Evolutionary conservation across 1,139 yeast genomes (phyloP), one percentile per base, ranked within the genome.

Genomic region (Zhuliangozyma blackwelliae): DNA sequence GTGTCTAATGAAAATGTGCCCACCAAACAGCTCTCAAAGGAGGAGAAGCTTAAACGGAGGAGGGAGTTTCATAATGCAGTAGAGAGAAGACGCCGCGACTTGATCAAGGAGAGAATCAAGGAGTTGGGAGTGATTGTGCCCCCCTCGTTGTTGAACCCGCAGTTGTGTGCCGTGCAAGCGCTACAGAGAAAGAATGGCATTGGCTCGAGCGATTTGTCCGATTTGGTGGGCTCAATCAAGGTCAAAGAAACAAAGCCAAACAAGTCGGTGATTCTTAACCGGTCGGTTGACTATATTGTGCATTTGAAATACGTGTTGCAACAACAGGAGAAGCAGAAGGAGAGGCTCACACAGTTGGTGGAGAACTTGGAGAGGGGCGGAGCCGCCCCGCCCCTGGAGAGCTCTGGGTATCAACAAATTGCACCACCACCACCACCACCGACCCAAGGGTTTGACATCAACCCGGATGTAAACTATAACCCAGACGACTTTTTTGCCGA

Each of bases 11-110:
- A 44, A 12, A 29, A 42, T 43, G 31, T 53, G 39, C 45, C 73
- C 34, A 53, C 63, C 37, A 77, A 68, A 55, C 77, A 64, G 50
- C 50, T 82, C 37, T 68, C 77, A n/a, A 79, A 80, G 51, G 92
- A 83, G 43, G 87, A 80, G 40, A 83, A 81, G 50, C 54, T 82
- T 39, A 74, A 75, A 46, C 71, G 92, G 50, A 71, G 90, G 49
- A 65, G 89, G 45, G 90, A 83, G 51, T 79, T 83, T 48, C 94
- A 84, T 52, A 84, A 84, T 53, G 92, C 89, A 1, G 94, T 84
- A 5, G 94, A 84, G 55, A 68, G 92, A 52, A 71, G 90, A 54
- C 70, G 94, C 55, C 68, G 94, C 47, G 94, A 84, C 52, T 63
- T 84, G 48, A 84, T 84, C 46, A 84, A 84, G 55, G 85, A 81